Conservation (phyloP, 306 rosid species). For the Ochetophila trinervis region DNA sequence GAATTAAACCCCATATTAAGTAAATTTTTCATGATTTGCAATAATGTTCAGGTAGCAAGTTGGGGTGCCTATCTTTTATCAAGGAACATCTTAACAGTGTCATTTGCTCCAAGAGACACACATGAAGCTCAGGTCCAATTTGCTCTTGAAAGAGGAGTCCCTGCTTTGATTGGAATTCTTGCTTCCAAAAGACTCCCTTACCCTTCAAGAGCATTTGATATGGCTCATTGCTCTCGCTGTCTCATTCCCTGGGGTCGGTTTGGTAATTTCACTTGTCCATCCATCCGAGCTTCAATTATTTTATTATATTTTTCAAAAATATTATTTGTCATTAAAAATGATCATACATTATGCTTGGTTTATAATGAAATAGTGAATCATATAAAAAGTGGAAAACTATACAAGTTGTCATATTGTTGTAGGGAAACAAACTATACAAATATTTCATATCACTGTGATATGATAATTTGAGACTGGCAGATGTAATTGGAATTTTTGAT, state of each 20-base stretch:
- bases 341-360: no score
- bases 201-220: conserved; percentile 93
- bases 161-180: conserved; percentile 85
- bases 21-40: background rate
- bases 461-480: background rate
- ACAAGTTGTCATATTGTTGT: no score
- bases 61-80: conserved; percentile 92
- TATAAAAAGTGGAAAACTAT: background rate
- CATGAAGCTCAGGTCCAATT: conserved; percentile 96
- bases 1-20: background rate
- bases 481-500: background rate
- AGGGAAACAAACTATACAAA: no score
- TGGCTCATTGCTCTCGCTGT: conserved; percentile 99
- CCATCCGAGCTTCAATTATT: background rate
- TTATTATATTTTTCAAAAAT: background rate
- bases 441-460: no score
- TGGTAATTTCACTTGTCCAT: conserved; percentile 37
- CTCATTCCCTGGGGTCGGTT: conserved; percentile 88
- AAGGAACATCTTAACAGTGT: conserved; percentile 65
- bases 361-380: no score
- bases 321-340: background rate
- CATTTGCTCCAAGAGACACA: conserved; percentile 93
- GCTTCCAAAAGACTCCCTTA: conserved; percentile 90
- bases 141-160: conserved; percentile 95
- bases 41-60: conserved; percentile 74